Evolutionary conservation across 2,329 filamentous ascomycete genomes (phyloP), one percentile per base, ranked within the genome.

Genomic region (Hymenoscyphus fructigenus): DNA sequence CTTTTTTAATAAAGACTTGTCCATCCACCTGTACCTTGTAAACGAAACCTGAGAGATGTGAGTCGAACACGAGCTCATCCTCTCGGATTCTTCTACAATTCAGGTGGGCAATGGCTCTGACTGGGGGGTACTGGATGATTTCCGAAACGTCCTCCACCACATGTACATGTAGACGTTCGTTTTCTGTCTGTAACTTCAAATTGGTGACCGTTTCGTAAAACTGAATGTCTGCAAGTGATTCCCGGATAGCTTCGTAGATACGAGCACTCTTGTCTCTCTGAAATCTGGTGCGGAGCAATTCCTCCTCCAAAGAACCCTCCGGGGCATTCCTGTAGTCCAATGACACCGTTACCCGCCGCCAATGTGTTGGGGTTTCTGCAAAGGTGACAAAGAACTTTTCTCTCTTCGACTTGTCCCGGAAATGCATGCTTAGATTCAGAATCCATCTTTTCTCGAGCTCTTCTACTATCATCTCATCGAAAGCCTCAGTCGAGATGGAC

Each of bases 321-420:
- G 90, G 88, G 4, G 92, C 90, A 74, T 90, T 82, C 65, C 93
- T 88, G 78, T 98, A 99, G 78, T 99, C 95, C 71, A 96, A 87
- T 0, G 95, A 97, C 34, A 99, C 88, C 2, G 95, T 98, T 60
- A 99, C 90, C 59, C 94, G 85, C 63, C 92, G 87, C 91, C 93
- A 97, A 67, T 87, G 82, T 67, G 86, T 90, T 4, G 91, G 88
- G 58, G 85, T 85, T 76, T 96, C 90, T 58, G 93, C 91, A 76
- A 91, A 99, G 0, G 95, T 98, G 68, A 99, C 89, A 77, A 98
- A 99, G 81, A 98, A 98, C 77, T 99, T 99, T 77, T 99, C 95
- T 55, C 94, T 86, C 72, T 91, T 91, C 14, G 93, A 96, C 73
- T 90, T 89, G 79, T 99, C 95, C 65, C 93, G 88, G 77, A 97